These are phyloP conservation scores for Taiozyma sp. DNA, from an alignment of 1,139 yeast genomes.

Conservation along the genomic window DNA sequence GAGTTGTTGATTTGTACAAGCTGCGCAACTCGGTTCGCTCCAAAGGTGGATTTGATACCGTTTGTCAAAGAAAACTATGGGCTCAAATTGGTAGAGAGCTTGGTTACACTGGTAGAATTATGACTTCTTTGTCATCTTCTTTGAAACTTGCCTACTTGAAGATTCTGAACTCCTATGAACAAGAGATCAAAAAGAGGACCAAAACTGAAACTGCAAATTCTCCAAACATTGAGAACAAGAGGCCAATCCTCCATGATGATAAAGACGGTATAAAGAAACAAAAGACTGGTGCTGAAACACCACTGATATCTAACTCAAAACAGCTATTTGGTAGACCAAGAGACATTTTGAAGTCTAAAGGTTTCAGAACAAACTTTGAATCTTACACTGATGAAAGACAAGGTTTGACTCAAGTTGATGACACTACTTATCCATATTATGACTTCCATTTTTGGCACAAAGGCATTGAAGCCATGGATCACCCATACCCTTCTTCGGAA, in stretches of 20 bases:
- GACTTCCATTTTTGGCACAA: constrained; percentile 36
- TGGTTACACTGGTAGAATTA: constrained; percentile 66
- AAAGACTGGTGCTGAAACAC: constrained; percentile 15
- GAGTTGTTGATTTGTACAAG: constrained; percentile 51
- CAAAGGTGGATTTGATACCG: constrained; percentile 56
- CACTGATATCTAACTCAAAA: constrained; percentile 45
- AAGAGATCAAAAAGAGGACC: constrained; percentile 1
- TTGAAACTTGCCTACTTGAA: constrained; percentile 53
- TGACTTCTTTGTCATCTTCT: constrained; percentile 69
- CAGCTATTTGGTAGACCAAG: constrained; percentile 41
- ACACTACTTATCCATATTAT: constrained; percentile 28
- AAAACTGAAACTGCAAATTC: constrained; percentile 4
- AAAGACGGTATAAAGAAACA: constrained; percentile 2
- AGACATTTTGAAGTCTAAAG: constrained; percentile 42
- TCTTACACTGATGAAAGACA: constrained; percentile 28
- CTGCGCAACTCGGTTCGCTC: constrained; percentile 45
- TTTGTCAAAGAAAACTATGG: constrained; percentile 55
- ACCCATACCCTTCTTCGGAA: constrained; percentile 33
- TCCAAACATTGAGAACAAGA: constrained; percentile 15
- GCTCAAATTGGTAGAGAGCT: constrained; percentile 69
- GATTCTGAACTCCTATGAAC: constrained; percentile 13
- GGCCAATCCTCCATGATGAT: constrained; percentile 2
- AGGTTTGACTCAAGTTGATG: constrained; percentile 29
- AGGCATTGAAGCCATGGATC: constrained; percentile 30
- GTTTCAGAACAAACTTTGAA: constrained; percentile 42